Evolutionary conservation across 371 early-diverging fungal species (phyloP).

Genomic region (Lichtheimia corymbifera): DNA sequence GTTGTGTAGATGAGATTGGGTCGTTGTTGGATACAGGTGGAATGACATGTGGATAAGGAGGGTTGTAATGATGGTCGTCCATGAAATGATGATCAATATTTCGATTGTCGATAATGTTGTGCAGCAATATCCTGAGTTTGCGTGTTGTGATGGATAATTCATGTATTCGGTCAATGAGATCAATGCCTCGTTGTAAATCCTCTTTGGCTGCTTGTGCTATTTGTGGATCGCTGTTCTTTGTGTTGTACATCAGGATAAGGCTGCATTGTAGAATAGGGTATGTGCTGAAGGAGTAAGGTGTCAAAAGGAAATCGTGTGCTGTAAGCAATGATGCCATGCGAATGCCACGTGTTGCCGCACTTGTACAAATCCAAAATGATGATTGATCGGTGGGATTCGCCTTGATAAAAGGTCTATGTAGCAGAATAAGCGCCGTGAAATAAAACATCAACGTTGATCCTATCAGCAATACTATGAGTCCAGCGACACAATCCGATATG

Average conservation of each 20-base stretch:
- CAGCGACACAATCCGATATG: background rate
- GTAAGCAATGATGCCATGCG: conserved; percentile 41
- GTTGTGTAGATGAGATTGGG: background rate
- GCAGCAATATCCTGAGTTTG: conserved; percentile 27
- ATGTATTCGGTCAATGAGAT: conserved; percentile 28
- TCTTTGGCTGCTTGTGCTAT: conserved; percentile 37
- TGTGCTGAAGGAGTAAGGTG: conserved; percentile 46
- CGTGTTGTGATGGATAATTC: conserved; percentile 39
- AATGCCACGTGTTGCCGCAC: conserved; percentile 48
- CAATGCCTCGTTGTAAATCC: conserved; percentile 33
- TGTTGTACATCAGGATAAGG: conserved; percentile 47
- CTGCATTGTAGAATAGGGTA: conserved; percentile 47
- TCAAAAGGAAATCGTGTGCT: conserved; percentile 42
- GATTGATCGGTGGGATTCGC: conserved; percentile 4
- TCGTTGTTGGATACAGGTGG: background rate
- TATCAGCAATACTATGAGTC: background rate
- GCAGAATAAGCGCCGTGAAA: conserved; percentile 36
- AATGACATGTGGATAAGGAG: background rate
- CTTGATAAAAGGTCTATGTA: conserved; percentile 52
- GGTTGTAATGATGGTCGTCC: background rate
- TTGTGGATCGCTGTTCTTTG: conserved; percentile 34
- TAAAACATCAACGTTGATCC: conserved; percentile 44
- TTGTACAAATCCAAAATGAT: conserved; percentile 46
- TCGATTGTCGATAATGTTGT: conserved; percentile 37
- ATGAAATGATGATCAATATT: conserved; percentile 27